Percentiles rank a stretch among this genome's conserved stretches.
Evolutionary conservation across 208 protist genomes (phyloP).

Genomic region (Acanthamoeba divionensis): DNA sequence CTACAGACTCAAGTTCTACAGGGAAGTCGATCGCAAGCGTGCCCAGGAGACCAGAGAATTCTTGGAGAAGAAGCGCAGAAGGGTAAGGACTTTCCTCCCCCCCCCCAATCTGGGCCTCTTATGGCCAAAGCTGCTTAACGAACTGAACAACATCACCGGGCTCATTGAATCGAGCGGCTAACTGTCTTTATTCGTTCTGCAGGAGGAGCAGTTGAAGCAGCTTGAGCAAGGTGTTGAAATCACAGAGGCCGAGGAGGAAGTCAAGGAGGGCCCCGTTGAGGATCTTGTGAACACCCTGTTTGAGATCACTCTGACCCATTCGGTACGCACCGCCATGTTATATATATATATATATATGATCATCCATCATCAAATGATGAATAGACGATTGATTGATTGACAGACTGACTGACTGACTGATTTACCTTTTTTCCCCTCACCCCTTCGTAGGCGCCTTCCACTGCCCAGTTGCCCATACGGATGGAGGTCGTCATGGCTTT

Average conservation of each 20-base stretch:
- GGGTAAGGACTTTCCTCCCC: no score
- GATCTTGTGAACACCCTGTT: constrained; percentile 36
- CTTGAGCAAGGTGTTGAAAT: neutral
- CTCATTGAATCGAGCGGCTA: no score
- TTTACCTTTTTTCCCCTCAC: neutral
- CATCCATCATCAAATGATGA: neutral
- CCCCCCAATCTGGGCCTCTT: no score
- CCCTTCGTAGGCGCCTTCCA: neutral
- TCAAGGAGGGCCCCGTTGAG: constrained; percentile 7
- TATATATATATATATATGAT: neutral
- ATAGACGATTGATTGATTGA: neutral
- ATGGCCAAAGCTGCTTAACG: no score
- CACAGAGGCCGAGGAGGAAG: neutral
- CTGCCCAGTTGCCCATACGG: constrained; percentile 42
- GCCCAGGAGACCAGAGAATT: constrained; percentile 2
- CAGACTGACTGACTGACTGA: neutral
- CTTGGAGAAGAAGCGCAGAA: constrained; percentile 32
- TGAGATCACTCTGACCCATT: constrained; percentile 3
- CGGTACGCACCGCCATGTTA: neutral
- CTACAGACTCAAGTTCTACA: constrained; percentile 52
- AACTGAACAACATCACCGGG: no score
- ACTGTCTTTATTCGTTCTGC: no score
- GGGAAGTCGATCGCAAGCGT: constrained; percentile 51
- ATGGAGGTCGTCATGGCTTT: neutral
- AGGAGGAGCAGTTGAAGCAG: constrained; percentile 42